Conservation (phyloP, 768 basidiomycete species). For the Tylopilus intermedius region DNA sequence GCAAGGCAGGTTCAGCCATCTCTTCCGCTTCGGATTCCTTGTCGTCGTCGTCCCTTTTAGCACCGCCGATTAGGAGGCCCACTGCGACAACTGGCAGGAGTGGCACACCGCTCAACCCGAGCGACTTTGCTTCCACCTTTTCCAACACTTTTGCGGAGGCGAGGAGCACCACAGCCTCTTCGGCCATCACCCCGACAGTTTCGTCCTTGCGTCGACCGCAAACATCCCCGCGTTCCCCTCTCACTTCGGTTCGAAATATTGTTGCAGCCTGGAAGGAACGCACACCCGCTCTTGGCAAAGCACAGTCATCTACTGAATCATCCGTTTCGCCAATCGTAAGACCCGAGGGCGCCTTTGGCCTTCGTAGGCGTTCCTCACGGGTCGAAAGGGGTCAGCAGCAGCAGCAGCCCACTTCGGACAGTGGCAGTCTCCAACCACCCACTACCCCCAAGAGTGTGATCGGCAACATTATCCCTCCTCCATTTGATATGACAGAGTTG, state of each 20-base stretch:
- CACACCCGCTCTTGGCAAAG: slow-evolving; percentile 42
- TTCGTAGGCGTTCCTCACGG: slow-evolving; percentile 30
- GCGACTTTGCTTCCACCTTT: slow-evolving; percentile 35
- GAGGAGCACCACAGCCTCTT: slow-evolving; percentile 20
- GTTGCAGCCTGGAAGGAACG: slow-evolving; percentile 79
- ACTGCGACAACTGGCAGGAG: slow-evolving; percentile 17
- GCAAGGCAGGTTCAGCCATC: slow-evolving; percentile 31
- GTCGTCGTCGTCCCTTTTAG: slow-evolving; percentile 42
- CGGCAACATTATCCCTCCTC: slow-evolving; percentile 37
- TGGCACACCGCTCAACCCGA: slow-evolving; percentile 34
- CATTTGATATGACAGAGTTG: slow-evolving; percentile 45
- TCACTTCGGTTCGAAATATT: slow-evolving; percentile 72
- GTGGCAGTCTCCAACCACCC: slow-evolving; percentile 9
- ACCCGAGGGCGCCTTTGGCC: slow-evolving; percentile 30
- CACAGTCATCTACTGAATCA: slow-evolving; percentile 36
- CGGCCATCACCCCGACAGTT: slow-evolving; percentile 37
- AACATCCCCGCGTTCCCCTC: slow-evolving; percentile 63
- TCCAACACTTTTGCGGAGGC: slow-evolving; percentile 39
- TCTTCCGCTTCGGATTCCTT: slow-evolving; percentile 24
- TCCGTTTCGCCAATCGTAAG: slow-evolving; percentile 34
- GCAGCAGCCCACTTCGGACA: slow-evolving; percentile 14
- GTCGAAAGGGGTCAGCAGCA: slow-evolving; percentile 15
- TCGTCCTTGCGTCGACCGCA: slow-evolving; percentile 59
- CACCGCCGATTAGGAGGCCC: slow-evolving; percentile 40
- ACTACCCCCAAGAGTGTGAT: slow-evolving; percentile 27